Evolutionary conservation across 129 eudicot genomes (phyloP), one percentile per base, ranked within the genome.

Genomic region (Dittrichia graveolens): DNA sequence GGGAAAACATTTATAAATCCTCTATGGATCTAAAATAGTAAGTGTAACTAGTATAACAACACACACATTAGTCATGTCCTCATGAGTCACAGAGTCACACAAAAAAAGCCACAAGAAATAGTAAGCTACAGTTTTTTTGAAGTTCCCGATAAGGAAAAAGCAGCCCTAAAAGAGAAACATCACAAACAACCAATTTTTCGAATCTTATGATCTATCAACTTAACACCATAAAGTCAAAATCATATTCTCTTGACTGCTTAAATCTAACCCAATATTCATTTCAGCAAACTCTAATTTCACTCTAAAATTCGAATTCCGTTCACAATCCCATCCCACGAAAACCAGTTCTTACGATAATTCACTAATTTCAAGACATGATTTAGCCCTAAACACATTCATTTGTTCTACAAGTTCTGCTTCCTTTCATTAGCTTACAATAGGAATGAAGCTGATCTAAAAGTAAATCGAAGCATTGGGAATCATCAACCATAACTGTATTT

Each of bases 101-200:
- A 12, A 40, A 71, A 52, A 5, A 44, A 45, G 50, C 65, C 13
- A 44, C 57, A 44, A 13, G 5, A 37, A 49, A 48, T 50, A 68
- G 61, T 49, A 58, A 57, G 57, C 16, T 31, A 72, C 62, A 44
- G 65, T 55, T 37, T 65, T 54, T 12, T 9, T 10, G 11, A 48
- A 48, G 47, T 65, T 5, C 59, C 78, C 13, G 56, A 56, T 42
- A 71, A 11, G 54, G 75, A 65, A 75, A 74, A 74, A 73, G 48
- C 71, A 67, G n/a, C 41, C 57, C 31, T 2, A 24, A 12, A 43
- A 56, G 42, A 55, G 38, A 57, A 44, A 72, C 38, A 37, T 6
- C 14, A 38, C 8, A 74, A 74, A 24, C 63, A 63, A 12, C 12
- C 48, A 44, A 54, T 43, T 65, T 71, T 55, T 1, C 47, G 62